phyloP scores from a whole-genome alignment of 306 rosid species.

The Carpinus fangiana region DNA sequence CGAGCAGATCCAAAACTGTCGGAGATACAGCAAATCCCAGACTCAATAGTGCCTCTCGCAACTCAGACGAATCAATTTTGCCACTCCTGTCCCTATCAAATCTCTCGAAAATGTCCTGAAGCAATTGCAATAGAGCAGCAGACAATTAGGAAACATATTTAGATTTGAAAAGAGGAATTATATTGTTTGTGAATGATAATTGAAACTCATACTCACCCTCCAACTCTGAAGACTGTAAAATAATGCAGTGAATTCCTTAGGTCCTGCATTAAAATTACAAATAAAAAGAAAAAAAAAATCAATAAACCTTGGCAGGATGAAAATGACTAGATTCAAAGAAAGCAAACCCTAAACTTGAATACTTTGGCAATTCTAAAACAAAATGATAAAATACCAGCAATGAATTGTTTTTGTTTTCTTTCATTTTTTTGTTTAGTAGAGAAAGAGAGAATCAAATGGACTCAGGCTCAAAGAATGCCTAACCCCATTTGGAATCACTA shows the following conservation, averaged over 20 bases:
- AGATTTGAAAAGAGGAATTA: background rate
- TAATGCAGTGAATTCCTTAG: conserved; percentile 82
- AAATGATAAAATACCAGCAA: background rate
- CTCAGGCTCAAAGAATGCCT: background rate
- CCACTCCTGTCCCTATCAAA: conserved; percentile 93
- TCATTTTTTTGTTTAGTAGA: background rate
- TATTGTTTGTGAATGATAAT: conserved; percentile 3
- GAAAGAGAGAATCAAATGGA: background rate
- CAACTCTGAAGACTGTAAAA: conserved; percentile 93
- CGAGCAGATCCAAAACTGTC: conserved; percentile 74
- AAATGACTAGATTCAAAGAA: background rate
- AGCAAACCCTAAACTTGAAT: background rate
- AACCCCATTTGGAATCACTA: no score
- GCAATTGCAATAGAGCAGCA: conserved; percentile 9
- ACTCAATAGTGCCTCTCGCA: conserved; percentile 85
- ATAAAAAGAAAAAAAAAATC: background rate
- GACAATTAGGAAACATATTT: background rate
- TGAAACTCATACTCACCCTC: conserved; percentile 58
- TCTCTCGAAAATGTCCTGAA: conserved; percentile 78
- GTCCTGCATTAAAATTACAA: conserved; percentile 53
- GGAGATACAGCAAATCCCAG: conserved; percentile 86
- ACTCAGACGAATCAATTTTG: conserved; percentile 65
- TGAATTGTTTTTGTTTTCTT: background rate
- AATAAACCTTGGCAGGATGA: background rate
- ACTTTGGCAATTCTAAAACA: background rate